A percentile compares a stretch with the other conserved stretches of the same genome.
phyloP scores from a whole-genome alignment of 768 basidiomycete genomes.

The Favolaschia claudopus region DNA sequence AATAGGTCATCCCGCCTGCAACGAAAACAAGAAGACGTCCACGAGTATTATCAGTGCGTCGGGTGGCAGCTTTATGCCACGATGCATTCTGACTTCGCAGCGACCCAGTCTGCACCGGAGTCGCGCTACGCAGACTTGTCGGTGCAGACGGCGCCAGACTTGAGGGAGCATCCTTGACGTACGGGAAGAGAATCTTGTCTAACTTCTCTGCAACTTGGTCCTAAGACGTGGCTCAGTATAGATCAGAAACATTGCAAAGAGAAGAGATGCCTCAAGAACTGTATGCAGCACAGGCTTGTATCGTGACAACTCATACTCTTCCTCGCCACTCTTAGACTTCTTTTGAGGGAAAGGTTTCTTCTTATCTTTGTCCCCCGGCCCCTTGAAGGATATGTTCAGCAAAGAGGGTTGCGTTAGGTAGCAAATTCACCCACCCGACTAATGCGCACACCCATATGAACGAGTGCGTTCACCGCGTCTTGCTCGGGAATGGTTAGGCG shows the following conservation, averaged over 20 bases:
- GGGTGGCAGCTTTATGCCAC: constrained; percentile 80
- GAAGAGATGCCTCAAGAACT: constrained; percentile 75
- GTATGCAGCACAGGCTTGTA: constrained; percentile 85
- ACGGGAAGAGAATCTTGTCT: constrained; percentile 85
- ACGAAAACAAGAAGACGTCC: constrained; percentile 90
- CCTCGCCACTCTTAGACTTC: constrained; percentile 80
- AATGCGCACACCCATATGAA: constrained; percentile 83
- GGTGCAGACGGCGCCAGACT: constrained; percentile 47
- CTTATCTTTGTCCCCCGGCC: constrained; percentile 76
- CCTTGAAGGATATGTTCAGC: constrained; percentile 49
- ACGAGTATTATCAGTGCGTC: constrained; percentile 58
- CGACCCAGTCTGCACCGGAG: constrained; percentile 71
- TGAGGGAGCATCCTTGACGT: constrained; percentile 81
- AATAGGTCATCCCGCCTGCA: constrained; percentile 95
- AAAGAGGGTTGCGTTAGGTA: neutral
- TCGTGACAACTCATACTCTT: constrained; percentile 95
- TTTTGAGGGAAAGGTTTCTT: constrained; percentile 87
- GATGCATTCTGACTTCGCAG: constrained; percentile 89
- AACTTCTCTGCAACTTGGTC: constrained; percentile 84
- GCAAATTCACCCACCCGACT: constrained; percentile 64
- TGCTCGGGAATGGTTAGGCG: constrained; percentile 87
- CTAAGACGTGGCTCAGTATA: constrained; percentile 48
- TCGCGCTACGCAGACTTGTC: constrained; percentile 51
- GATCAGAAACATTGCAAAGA: neutral
- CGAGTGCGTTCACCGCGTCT: constrained; percentile 90